Evolutionary conservation across 176 grass and related monocot genomes (phyloP), one percentile per base, ranked within the genome.

Genomic region (Puccinellia tenuiflora): DNA sequence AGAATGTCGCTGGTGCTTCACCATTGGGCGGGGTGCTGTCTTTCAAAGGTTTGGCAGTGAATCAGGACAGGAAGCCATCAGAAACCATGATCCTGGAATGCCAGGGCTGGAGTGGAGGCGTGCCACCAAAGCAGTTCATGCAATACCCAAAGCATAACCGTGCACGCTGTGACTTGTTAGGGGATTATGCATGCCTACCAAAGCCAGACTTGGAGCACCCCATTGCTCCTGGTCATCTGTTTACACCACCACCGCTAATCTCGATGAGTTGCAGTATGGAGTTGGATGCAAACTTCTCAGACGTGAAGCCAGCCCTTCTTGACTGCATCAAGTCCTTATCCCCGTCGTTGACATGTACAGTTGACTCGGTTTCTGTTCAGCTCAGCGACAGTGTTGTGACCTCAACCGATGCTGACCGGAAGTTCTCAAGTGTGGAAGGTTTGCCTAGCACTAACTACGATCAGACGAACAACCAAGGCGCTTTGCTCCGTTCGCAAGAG

Each of bases 121-220:
- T 75, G 56, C 86, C 93, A 76, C 45, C 86, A 13, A 80, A 92
- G 81, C 93, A 96, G 79, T 92, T 94, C 63, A 93, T 94, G 91
- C 93, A 99, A 71, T 93, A 93, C 39, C 92, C 91, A 68, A 90
- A 92, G 67, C 94, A 92, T 66, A 91, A 94, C 88, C 85, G 83
- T 85, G 89, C 91, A 75, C 82, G 85, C 11, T 92, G 95, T 30
- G 74, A 88, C 67, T 82, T 97, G 68, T 73, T 98, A 83, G 85
- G 84, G 57, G 96, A 93, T 79, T 96, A 89, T 85, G 91, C 93
- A 68, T 99, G 93, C 86, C 64, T 93, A 47, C 89, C 93, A 25
- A 94, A 89, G 66, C 86, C 87, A 55, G 86, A 96, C 78, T 87
- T 88, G 28, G 81, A 91, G 48, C 73, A 85, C 60, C 53, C 79